phyloP scores from a whole-genome alignment of 495 filamentous ascomycete genomes.

The Hamigera avellanea region DNA sequence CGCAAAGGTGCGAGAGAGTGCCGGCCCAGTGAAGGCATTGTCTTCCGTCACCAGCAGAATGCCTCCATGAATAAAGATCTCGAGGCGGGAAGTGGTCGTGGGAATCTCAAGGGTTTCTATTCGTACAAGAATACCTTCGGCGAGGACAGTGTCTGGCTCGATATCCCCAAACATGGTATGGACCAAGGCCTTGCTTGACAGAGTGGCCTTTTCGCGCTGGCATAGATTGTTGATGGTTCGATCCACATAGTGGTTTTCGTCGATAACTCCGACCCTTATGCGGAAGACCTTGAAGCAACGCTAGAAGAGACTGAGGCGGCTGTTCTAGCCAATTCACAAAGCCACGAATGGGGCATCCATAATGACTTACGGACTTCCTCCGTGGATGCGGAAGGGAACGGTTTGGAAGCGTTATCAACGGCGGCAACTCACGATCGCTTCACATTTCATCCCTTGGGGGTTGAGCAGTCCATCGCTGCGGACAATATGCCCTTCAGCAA shows the following conservation, averaged over 20 bases:
- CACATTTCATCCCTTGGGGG: conserved; percentile 17
- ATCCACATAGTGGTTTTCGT: conserved; percentile 46
- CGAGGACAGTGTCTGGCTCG: conserved; percentile 49
- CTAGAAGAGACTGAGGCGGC: conserved; percentile 21
- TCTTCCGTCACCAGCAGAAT: conserved; percentile 64
- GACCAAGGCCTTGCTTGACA: no score
- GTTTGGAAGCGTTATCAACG: conserved; percentile 46
- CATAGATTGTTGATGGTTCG: no score
- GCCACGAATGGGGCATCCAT: conserved; percentile 17
- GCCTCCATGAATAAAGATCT: conserved; percentile 51
- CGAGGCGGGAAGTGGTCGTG: conserved; percentile 27
- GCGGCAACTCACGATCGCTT: conserved; percentile 42
- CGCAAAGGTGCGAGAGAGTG: conserved; percentile 49
- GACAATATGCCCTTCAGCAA: conserved; percentile 9
- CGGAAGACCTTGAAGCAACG: conserved; percentile 36
- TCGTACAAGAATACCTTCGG: conserved; percentile 60
- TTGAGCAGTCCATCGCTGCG: conserved; percentile 7
- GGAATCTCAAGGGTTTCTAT: conserved; percentile 50
- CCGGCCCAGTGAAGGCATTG: conserved; percentile 48
- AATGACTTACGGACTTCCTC: conserved; percentile 4
- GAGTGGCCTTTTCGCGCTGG: no score
- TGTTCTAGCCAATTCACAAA: conserved; percentile 20
- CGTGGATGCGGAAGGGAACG: conserved; percentile 30
- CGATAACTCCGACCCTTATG: conserved; percentile 51
- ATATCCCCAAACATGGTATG: conserved; percentile 47